Percentiles rank a stretch among this genome's conserved stretches.
These are phyloP conservation scores for Botrytis elliptica DNA, from an alignment of 2,329 filamentous ascomycete species.

Conservation along the genomic window DNA sequence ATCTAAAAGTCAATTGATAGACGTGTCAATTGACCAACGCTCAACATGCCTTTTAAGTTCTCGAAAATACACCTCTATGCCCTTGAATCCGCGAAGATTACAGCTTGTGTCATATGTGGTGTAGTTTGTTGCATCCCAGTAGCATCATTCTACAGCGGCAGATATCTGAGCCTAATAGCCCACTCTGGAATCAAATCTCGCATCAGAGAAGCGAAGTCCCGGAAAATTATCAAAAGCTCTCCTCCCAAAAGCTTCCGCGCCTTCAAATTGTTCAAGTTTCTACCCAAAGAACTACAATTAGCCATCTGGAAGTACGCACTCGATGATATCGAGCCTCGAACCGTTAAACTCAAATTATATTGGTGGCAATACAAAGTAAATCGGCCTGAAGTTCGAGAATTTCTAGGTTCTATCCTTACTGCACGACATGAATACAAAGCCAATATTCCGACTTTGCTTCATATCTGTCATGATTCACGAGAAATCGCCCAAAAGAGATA, in stretches of 20 bases:
- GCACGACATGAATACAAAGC: not conserved
- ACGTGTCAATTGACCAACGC: too few relatives aligned
- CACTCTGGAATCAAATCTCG: not conserved
- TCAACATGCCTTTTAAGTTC: not conserved
- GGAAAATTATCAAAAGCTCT: not conserved
- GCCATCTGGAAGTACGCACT: not conserved
- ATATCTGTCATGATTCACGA: not conserved
- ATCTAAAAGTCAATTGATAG: not conserved
- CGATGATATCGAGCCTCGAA: not conserved
- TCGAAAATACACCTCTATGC: not conserved
- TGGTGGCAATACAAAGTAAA: not conserved
- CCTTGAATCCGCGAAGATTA: not conserved
- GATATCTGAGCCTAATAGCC: not conserved
- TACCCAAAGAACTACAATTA: not conserved
- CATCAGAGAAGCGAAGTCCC: not conserved
- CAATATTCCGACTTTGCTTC: not conserved
- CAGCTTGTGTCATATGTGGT: not conserved
- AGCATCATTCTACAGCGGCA: fast-evolving
- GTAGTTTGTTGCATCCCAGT: not conserved
- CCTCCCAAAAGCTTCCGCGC: not conserved
- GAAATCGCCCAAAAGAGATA: not conserved
- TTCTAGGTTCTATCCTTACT: not conserved
- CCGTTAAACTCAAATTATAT: not conserved
- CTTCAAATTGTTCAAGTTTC: not conserved
- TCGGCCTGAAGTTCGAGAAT: too few relatives aligned